Evolutionary conservation across 148 eudicot species (phyloP).

Genomic region (Amaranthus palmeri): DNA sequence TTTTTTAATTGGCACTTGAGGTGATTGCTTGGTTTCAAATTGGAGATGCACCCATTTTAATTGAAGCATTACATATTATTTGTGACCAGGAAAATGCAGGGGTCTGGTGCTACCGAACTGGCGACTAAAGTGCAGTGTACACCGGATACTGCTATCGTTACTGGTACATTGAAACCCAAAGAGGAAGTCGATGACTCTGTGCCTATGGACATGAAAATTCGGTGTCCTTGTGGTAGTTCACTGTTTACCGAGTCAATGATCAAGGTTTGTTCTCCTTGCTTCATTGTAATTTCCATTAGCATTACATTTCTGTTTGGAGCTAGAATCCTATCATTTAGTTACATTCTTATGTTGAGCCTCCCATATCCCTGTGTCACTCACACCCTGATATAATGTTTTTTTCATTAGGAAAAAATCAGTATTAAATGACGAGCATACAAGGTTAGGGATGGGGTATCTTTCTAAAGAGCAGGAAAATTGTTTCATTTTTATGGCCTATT

Average conservation of each 20-base stretch:
- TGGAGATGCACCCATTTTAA: background rate
- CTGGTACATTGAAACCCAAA: constrained; percentile 46
- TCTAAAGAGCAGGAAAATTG: too few relatives aligned
- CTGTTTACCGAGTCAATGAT: constrained; percentile 58
- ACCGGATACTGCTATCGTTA: constrained; percentile 43
- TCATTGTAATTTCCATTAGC: background rate
- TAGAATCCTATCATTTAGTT: background rate
- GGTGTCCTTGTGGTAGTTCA: constrained; percentile 67
- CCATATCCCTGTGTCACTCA: background rate
- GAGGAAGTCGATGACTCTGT: constrained; percentile 74
- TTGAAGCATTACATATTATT: constrained; percentile 9
- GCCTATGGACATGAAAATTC: constrained; percentile 58
- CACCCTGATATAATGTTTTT: too few relatives aligned
- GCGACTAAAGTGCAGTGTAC: constrained; percentile 64
- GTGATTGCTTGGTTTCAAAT: background rate
- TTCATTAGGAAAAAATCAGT: too few relatives aligned
- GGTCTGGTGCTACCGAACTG: constrained; percentile 78
- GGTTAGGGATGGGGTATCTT: too few relatives aligned
- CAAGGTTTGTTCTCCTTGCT: constrained; percentile 34
- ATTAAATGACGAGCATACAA: too few relatives aligned
- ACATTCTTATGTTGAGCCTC: background rate
- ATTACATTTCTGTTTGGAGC: background rate
- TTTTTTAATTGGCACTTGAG: constrained; percentile 1
- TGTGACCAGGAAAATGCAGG: constrained; percentile 78
- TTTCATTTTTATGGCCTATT: too few relatives aligned